Evolutionary conservation across 2,329 filamentous ascomycete species (phyloP), one percentile per base, ranked within the genome.

Genomic region (Ambrosiella xylebori): DNA sequence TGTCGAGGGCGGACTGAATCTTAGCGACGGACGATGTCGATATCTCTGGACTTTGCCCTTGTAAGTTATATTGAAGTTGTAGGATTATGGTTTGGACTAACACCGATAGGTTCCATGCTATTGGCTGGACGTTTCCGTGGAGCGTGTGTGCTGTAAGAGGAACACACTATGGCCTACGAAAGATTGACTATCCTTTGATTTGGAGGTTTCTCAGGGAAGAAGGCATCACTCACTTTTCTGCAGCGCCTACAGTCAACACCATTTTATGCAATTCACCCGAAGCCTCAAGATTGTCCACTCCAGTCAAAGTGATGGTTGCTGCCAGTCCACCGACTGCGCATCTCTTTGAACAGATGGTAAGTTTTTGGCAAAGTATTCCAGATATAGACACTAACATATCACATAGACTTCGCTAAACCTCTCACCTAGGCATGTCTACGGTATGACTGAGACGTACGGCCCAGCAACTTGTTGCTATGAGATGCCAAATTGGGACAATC

Each of bases 201-300:
- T 98, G 93, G 93, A 79, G 79, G 54, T 72, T 98, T 3, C 73
- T 98, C 39, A 94, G 89, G 66, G 79, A 88, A 56, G 87, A 97
- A 69, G 75, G 80, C 6, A 85, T 98, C 62, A 97, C 89, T 0
- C 93, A 98, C 70, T 97, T 94, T 73, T 95, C 91, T 66, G 91
- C 91, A 0, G 93, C 91, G 0, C 93, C 93, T 0, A 98, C 93
- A 0, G 93, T 98, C 56, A 97, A 97, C 68, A 98, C 91, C 0
- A 73, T 97, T 0, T 79, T 98, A 2, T 95, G 93, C 66, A 85
- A 85, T 11, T 79, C 86, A 2, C 77, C 83, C 45, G 84, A 89
- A 68, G 91, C 93, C 1, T 79, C 78, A 63, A 77, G 71, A 53
- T 75, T 98, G 0, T 74, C 81, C 0, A 71, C 80, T 1, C 79